These are phyloP conservation scores for Yamadazyma sp. DNA, from an alignment of 1,139 yeast genomes.

Conservation along the genomic window DNA sequence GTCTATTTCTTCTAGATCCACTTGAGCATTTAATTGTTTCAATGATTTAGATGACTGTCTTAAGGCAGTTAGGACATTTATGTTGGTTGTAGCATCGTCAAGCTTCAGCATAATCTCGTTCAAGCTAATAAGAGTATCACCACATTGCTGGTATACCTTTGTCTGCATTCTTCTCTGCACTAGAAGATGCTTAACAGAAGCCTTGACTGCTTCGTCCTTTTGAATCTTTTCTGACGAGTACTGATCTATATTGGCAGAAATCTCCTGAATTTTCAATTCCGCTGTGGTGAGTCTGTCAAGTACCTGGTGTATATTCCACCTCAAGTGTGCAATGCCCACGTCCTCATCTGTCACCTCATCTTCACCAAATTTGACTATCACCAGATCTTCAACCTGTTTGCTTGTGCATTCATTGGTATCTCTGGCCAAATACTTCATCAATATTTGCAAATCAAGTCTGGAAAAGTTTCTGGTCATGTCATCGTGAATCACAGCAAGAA, in stretches of 20 bases:
- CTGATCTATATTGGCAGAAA: slow-evolving; percentile 19
- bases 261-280: slow-evolving; percentile 23
- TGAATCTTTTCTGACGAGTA: slow-evolving; percentile 12
- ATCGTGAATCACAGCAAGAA: slow-evolving; percentile 16
- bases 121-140: slow-evolving; percentile 36
- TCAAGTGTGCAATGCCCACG: slow-evolving; percentile 25
- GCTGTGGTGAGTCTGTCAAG: slow-evolving; percentile 20
- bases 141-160: slow-evolving; percentile 30
- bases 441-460: slow-evolving; percentile 22
- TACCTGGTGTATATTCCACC: slow-evolving; percentile 23
- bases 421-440: slow-evolving; percentile 26
- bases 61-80: slow-evolving; percentile 27
- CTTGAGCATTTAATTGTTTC: slow-evolving; percentile 31
- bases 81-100: slow-evolving; percentile 48
- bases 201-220: slow-evolving; percentile 12
- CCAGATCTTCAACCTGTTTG: slow-evolving; percentile 13
- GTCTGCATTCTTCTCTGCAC: slow-evolving; percentile 12
- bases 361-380: slow-evolving; percentile 24
- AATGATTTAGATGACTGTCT: slow-evolving; percentile 25
- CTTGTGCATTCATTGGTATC: slow-evolving; percentile 20
- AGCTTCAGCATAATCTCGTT: slow-evolving; percentile 40
- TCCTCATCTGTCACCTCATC: slow-evolving; percentile 28
- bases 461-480: slow-evolving; percentile 15
- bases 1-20: slow-evolving; percentile 30
- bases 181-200: slow-evolving; percentile 10